phyloP scores from a whole-genome alignment of 2,329 filamentous ascomycete genomes.

The Penicillium aurantiogriseum region DNA sequence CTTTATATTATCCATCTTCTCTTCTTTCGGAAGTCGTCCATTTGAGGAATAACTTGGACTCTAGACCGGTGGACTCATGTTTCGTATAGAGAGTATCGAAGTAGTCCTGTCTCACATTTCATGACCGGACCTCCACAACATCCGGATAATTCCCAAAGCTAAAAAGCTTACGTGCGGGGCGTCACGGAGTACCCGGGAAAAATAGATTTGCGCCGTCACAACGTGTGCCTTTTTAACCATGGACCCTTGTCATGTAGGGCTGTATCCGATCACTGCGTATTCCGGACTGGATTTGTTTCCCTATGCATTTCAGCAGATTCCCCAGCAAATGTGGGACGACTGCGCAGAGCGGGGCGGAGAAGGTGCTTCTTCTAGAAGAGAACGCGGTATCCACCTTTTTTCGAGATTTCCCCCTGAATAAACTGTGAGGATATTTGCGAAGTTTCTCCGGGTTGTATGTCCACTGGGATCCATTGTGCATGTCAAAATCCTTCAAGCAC shows the following conservation, averaged over 20 bases:
- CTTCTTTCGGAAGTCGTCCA: background rate
- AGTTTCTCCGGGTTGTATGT: too few species aligned
- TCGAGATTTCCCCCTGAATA: too few species aligned
- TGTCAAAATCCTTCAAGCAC: background rate
- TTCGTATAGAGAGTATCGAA: constrained; percentile 21
- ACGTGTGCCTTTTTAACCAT: background rate
- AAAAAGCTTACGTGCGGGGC: background rate
- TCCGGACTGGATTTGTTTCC: background rate
- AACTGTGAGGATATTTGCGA: too few species aligned
- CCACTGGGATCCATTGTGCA: too few species aligned
- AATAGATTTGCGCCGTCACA: background rate
- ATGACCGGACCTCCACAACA: constrained; percentile 7
- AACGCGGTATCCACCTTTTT: constrained; percentile 1
- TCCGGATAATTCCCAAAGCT: constrained; percentile 1
- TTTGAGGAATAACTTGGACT: background rate
- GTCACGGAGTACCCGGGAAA: background rate
- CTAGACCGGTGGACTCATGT: constrained; percentile 3
- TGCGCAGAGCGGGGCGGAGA: constrained; percentile 4
- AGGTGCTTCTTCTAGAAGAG: constrained; percentile 4
- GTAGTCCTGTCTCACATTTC: constrained; percentile 19
- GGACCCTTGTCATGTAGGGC: background rate
- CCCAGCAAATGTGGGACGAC: constrained; percentile 12
- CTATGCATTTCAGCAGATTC: constrained; percentile 16
- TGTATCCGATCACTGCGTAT: background rate
- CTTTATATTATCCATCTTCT: constrained; percentile 1